These are phyloP conservation scores for Pleurotus eryngii DNA, from an alignment of 768 basidiomycete genomes.

Conservation along the genomic window DNA sequence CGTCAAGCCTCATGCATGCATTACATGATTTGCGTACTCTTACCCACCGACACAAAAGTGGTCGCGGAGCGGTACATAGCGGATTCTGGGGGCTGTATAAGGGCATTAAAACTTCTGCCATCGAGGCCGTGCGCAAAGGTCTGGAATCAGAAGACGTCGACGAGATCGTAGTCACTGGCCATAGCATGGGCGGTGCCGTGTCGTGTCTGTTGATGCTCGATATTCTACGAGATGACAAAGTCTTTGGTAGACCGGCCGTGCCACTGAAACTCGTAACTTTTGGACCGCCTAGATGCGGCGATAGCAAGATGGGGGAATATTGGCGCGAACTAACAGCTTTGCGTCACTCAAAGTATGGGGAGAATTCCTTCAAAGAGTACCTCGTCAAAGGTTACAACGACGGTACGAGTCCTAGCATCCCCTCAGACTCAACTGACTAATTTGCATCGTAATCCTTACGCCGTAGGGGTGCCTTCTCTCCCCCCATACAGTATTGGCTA, in stretches of 20 bases:
- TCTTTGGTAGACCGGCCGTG: slow-evolving; percentile 21
- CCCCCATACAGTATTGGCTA: slow-evolving; percentile 52
- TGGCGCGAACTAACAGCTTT: slow-evolving; percentile 35
- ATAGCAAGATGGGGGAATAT: slow-evolving; percentile 35
- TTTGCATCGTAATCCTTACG: not conserved
- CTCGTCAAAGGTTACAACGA: slow-evolving; percentile 56
- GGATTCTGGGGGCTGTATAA: slow-evolving; percentile 55
- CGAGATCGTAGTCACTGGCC: slow-evolving; percentile 51
- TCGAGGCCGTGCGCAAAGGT: slow-evolving; percentile 36
- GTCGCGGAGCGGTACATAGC: slow-evolving; percentile 40
- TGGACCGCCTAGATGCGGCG: slow-evolving; percentile 50
- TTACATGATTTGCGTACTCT: slow-evolving; percentile 44
- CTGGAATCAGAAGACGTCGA: slow-evolving; percentile 29
- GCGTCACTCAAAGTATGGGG: slow-evolving; percentile 33
- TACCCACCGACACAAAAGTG: slow-evolving; percentile 35
- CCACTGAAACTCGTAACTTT: slow-evolving; percentile 43
- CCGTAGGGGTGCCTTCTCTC: slow-evolving; percentile 51
- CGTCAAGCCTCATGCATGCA: slow-evolving; percentile 38
- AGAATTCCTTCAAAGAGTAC: slow-evolving; percentile 39
- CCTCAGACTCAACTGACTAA: not conserved
- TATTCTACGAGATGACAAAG: slow-evolving; percentile 30
- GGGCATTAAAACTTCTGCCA: slow-evolving; percentile 32
- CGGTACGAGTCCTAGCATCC: slow-evolving; percentile 29
- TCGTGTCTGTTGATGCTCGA: slow-evolving; percentile 49
- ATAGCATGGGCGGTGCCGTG: slow-evolving; percentile 57